Percentiles rank a stretch among this genome's conserved stretches.
Evolutionary conservation across 1,284 basidiomycete species (phyloP).

Genomic region (Melanopsichium pennsylvanicum): DNA sequence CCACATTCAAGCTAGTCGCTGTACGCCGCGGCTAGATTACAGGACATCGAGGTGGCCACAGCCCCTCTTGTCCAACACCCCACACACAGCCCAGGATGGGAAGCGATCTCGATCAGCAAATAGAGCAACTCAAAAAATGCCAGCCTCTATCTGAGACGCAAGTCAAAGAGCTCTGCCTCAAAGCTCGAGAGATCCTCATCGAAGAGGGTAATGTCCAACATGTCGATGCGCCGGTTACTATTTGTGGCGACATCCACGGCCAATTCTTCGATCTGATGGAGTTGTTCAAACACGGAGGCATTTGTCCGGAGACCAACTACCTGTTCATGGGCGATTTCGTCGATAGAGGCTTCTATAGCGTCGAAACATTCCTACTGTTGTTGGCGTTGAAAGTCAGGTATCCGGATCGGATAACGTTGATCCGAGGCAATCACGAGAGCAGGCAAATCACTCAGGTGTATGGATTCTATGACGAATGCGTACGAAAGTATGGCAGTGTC

Average conservation of each 20-base stretch:
- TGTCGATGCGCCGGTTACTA: slow-evolving; percentile 94
- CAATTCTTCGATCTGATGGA: slow-evolving; percentile 98
- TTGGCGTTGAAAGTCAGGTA: slow-evolving; percentile 96
- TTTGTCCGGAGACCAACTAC: slow-evolving; percentile 95
- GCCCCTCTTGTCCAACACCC: slow-evolving; percentile 17
- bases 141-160: slow-evolving; percentile 59
- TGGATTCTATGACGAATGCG: slow-evolving; percentile 98
- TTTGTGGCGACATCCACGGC: slow-evolving; percentile 98
- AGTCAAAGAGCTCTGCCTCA: slow-evolving; percentile 76
- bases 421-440: slow-evolving; percentile 98
- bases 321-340: slow-evolving; percentile 82
- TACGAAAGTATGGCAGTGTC: slow-evolving; percentile 90
- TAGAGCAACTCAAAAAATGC: slow-evolving; percentile 60
- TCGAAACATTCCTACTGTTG: slow-evolving; percentile 94
- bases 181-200: slow-evolving; percentile 89
- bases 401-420: slow-evolving; percentile 95
- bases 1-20: too few species aligned
- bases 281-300: slow-evolving; percentile 92
- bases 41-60: slow-evolving; percentile 23
- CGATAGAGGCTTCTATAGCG: slow-evolving; percentile 89
- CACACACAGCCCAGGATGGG: slow-evolving; percentile 42
- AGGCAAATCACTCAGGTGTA: slow-evolving; percentile 94
- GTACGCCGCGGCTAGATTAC: neutral
- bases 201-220: slow-evolving; percentile 97
- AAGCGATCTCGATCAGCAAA: slow-evolving; percentile 56